Percentiles rank a stretch among this genome's conserved stretches.
phyloP scores from a whole-genome alignment of 2,329 filamentous ascomycete genomes.

The Cercospora janseana region DNA sequence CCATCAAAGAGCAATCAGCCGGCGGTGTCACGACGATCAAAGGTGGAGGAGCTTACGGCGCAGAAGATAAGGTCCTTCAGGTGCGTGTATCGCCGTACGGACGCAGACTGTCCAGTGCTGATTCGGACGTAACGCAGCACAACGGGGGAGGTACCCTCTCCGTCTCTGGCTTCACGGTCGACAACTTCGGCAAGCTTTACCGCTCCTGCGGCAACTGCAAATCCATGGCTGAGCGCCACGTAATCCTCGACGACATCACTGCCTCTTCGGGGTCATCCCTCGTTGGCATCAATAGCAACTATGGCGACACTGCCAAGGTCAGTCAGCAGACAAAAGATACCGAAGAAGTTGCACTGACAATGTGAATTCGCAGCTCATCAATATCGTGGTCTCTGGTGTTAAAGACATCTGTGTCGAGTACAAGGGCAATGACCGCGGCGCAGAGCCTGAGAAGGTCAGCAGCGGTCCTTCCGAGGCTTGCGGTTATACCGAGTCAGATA shows the following conservation, averaged over 20 bases:
- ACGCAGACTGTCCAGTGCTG: background rate
- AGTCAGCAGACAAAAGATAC: too few relatives aligned
- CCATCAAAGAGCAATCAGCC: slow-evolving; percentile 32
- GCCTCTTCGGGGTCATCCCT: slow-evolving; percentile 46
- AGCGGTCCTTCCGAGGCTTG: slow-evolving; percentile 37
- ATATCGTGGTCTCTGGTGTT: slow-evolving; percentile 41
- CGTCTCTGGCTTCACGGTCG: slow-evolving; percentile 42
- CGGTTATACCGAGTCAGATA: slow-evolving; percentile 34
- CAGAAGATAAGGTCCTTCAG: slow-evolving; percentile 17
- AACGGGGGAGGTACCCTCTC: slow-evolving; percentile 43
- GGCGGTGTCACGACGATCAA: slow-evolving; percentile 27
- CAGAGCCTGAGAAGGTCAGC: slow-evolving; percentile 37
- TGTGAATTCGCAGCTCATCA: too few relatives aligned
- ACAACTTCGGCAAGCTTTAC: slow-evolving; percentile 51
- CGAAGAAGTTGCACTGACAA: too few relatives aligned
- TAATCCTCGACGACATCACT: slow-evolving; percentile 47
- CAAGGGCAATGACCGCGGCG: slow-evolving; percentile 38
- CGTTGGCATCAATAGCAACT: slow-evolving; percentile 53
- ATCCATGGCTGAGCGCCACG: slow-evolving; percentile 42
- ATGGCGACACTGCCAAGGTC: slow-evolving; percentile 11
- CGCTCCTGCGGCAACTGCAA: slow-evolving; percentile 53
- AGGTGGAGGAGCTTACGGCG: slow-evolving; percentile 41
- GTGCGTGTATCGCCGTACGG: background rate
- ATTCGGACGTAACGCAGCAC: slow-evolving; percentile 32
- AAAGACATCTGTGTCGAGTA: slow-evolving; percentile 40